These are phyloP conservation scores for Microthlaspi erraticum DNA, from an alignment of 345 rosid species.

Conservation along the genomic window DNA sequence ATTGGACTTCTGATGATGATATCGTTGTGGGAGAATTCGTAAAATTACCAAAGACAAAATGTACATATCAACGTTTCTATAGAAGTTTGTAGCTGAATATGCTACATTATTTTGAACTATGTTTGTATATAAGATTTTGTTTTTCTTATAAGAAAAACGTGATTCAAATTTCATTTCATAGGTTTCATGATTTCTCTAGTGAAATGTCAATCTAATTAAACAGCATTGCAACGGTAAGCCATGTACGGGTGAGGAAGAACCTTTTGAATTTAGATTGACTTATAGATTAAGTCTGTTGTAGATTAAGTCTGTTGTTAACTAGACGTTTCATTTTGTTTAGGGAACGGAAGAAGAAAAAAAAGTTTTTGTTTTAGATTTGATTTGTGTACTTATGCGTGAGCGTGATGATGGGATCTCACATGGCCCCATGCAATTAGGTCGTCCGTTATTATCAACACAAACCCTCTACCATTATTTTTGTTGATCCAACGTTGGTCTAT, in stretches of 20 bases:
- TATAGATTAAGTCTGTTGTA: background rate
- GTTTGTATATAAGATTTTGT: no score
- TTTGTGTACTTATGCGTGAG: slow-evolving; percentile 26
- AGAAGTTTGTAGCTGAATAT: no score
- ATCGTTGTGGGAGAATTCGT: background rate
- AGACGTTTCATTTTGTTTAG: background rate
- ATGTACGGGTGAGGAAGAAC: background rate
- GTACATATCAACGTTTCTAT: no score
- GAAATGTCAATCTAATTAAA: background rate
- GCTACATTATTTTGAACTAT: no score
- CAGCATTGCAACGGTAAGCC: background rate
- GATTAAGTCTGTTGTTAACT: background rate
- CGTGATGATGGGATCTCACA: slow-evolving; percentile 20
- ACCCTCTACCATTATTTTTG: slow-evolving; percentile 27
- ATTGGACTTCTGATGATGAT: background rate
- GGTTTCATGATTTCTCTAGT: background rate
- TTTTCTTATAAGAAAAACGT: no score
- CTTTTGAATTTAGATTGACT: background rate
- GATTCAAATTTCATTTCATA: no score
- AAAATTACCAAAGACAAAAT: background rate
- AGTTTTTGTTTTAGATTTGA: background rate
- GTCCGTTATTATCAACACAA: slow-evolving; percentile 31
- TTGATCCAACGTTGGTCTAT: slow-evolving; percentile 36
- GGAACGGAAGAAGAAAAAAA: background rate
- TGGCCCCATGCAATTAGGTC: slow-evolving; percentile 39